Evolutionary conservation across 2,329 filamentous ascomycete genomes (phyloP).

Genomic region (Claviceps maximensis): DNA sequence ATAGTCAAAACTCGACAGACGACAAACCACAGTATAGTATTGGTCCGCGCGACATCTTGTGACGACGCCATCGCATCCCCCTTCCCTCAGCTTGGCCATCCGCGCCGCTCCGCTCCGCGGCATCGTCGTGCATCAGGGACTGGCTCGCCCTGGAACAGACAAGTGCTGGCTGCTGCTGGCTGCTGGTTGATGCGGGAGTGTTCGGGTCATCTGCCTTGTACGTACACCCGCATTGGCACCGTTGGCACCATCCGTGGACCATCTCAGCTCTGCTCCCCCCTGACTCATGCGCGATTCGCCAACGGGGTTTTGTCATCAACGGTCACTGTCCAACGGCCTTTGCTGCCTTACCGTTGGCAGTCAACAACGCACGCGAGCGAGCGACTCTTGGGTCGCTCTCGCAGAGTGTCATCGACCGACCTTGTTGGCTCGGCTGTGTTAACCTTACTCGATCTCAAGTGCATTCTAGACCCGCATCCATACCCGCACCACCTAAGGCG

Average conservation of each 20-base stretch:
- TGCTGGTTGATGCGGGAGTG: slow-evolving; percentile 5
- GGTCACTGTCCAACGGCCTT: not conserved
- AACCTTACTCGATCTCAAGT: not conserved
- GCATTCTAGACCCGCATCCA: not conserved
- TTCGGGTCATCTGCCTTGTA: slow-evolving; percentile 5
- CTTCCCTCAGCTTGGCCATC: not conserved
- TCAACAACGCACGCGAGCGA: not conserved
- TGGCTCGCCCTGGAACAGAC: not conserved
- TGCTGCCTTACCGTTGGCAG: not conserved
- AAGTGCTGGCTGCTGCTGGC: not conserved
- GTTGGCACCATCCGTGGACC: not conserved
- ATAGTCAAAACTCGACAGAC: not conserved
- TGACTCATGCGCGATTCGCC: not conserved
- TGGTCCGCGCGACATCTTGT: slow-evolving; percentile 1
- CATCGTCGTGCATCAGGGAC: slow-evolving; percentile 2
- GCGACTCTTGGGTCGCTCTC: not conserved
- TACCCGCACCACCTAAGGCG: not conserved
- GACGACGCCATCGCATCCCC: slow-evolving; percentile 1
- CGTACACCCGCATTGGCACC: not conserved
- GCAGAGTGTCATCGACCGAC: not conserved
- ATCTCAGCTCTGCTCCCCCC: not conserved
- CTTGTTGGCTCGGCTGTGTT: not conserved
- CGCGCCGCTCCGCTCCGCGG: not conserved
- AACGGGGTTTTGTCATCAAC: not conserved
- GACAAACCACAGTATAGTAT: not conserved